Percentiles rank a stretch among this genome's conserved stretches.
These are phyloP conservation scores for Brassica balearica DNA, from an alignment of 441 rosid species.

Conservation along the genomic window DNA sequence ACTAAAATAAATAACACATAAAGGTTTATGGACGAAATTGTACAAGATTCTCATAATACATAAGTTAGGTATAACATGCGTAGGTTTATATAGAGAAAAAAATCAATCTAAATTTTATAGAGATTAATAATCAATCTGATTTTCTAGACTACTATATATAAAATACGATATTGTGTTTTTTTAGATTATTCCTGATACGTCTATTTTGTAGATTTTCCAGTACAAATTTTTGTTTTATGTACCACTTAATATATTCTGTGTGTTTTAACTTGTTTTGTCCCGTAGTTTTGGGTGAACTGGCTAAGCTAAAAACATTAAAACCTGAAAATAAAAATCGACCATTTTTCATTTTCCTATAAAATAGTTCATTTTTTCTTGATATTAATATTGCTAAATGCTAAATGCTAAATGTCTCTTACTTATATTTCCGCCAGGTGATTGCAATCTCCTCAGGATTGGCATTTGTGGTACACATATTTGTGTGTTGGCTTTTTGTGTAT, in stretches of 20 bases:
- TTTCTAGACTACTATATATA: neutral
- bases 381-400: neutral
- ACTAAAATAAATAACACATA: neutral
- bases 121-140: neutral
- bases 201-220: neutral
- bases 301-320: neutral
- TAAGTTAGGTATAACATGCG: neutral
- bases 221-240: neutral
- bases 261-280: neutral
- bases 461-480: neutral
- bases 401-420: neutral
- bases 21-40: no score
- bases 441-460: neutral
- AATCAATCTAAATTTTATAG: no score
- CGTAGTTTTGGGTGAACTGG: neutral
- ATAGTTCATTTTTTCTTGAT: no score
- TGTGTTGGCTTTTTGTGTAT: slow-evolving; percentile 7
- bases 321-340: neutral
- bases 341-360: neutral
- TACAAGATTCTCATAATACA: no score
- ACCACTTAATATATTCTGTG: neutral
- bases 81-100: neutral
- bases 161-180: neutral
- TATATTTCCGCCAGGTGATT: neutral
- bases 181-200: neutral